phyloP scores from a whole-genome alignment of 108 stramenopile genomes.

The Asterionellopsis glacialis region DNA sequence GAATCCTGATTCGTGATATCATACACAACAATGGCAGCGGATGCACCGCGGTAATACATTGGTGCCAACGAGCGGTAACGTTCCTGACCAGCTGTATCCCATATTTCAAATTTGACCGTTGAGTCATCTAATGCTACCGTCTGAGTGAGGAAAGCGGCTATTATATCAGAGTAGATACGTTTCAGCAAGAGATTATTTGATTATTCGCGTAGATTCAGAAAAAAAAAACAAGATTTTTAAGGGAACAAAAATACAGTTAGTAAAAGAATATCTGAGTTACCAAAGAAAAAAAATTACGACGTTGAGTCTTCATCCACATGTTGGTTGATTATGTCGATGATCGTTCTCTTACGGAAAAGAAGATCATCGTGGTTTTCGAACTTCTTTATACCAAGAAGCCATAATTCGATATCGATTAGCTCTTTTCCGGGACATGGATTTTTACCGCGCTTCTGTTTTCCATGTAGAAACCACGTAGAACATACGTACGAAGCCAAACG shows the following conservation, averaged over 20 bases:
- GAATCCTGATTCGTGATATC: slow-evolving; percentile 96
- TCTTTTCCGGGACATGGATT: too few species aligned
- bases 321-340: background rate
- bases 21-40: slow-evolving; percentile 80
- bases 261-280: background rate
- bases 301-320: background rate
- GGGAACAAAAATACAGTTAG: background rate
- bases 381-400: too few species aligned
- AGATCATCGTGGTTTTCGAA: too few species aligned
- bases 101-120: slow-evolving; percentile 98
- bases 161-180: too few species aligned
- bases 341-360: too few species aligned
- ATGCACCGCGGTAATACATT: slow-evolving; percentile 85
- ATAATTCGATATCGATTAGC: too few species aligned
- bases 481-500: too few species aligned
- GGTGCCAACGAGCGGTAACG: slow-evolving; percentile 75
- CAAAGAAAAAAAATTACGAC: too few species aligned
- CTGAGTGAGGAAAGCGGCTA: slow-evolving; percentile 96
- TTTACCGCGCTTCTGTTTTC: too few species aligned
- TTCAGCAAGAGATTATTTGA: too few species aligned
- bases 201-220: slow-evolving; percentile 1
- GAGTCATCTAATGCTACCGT: slow-evolving; percentile 90
- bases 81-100: slow-evolving; percentile 95
- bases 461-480: too few species aligned
- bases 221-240: slow-evolving; percentile 9